Conservation (phyloP, 192 early-diverging fungal species). For the Coemansia sp. region DNA sequence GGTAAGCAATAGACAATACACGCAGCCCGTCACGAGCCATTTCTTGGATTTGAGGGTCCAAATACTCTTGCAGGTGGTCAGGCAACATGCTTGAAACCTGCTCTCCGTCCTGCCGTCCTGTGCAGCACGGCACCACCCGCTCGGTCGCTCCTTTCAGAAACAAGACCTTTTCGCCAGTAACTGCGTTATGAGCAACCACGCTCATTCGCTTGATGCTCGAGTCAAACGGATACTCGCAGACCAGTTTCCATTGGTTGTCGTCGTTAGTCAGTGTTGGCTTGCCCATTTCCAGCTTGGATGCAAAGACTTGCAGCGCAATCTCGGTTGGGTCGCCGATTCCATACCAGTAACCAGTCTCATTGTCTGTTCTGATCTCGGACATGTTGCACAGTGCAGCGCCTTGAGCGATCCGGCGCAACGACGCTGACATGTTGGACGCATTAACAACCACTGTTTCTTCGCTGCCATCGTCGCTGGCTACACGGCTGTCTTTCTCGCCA, state of each 20-base stretch:
- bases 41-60: conserved; percentile 64
- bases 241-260: conserved; percentile 52
- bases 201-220: conserved; percentile 88
- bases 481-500: background rate
- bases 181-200: conserved; percentile 61
- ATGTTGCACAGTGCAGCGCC: conserved; percentile 84
- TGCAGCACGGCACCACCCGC: conserved; percentile 77
- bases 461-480: conserved; percentile 7
- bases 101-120: conserved; percentile 49
- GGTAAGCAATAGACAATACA: conserved; percentile 81
- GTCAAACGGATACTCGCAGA: conserved; percentile 73
- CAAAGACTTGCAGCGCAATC: conserved; percentile 84
- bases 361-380: conserved; percentile 63
- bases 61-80: conserved; percentile 49
- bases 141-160: conserved; percentile 93
- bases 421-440: conserved; percentile 40
- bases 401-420: conserved; percentile 57
- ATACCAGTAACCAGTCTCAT: conserved; percentile 66
- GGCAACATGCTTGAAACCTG: conserved; percentile 12
- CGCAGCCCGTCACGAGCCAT: conserved; percentile 79
- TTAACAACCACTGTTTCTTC: conserved; percentile 36
- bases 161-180: conserved; percentile 54
- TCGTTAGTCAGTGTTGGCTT: conserved; percentile 61
- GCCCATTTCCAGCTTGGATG: conserved; percentile 74
- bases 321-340: conserved; percentile 91